Percentiles rank a stretch among this genome's conserved stretches.
phyloP scores from a whole-genome alignment of 164 flowering plant genomes.

The Dillenia turbinata region DNA sequence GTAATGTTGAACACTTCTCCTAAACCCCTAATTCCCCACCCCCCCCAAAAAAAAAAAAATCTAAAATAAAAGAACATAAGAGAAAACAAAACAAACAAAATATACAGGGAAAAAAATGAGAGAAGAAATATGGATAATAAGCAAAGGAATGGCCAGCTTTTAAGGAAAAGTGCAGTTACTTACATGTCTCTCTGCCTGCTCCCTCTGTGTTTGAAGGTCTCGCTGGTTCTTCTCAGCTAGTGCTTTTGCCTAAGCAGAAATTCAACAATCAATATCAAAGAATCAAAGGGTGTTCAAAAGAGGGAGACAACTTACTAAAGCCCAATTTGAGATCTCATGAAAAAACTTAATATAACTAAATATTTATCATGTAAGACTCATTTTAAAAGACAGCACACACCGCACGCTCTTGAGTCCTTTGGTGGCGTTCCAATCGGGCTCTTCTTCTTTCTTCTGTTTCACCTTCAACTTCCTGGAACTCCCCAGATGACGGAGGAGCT shows the following conservation, averaged over 20 bases:
- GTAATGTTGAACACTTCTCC: too few relatives aligned
- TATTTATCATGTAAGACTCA: too few relatives aligned
- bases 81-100: background rate
- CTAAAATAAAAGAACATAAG: background rate
- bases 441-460: slow-evolving; percentile 76
- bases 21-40: too few relatives aligned
- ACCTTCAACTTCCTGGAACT: slow-evolving; percentile 70
- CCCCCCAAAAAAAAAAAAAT: too few relatives aligned
- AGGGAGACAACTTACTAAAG: too few relatives aligned
- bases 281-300: too few relatives aligned
- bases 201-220: slow-evolving; percentile 62
- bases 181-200: slow-evolving; percentile 88
- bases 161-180: slow-evolving; percentile 17
- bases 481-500: slow-evolving; percentile 46
- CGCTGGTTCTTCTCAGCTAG: slow-evolving; percentile 84
- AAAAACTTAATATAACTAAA: too few relatives aligned
- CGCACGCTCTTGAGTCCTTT: slow-evolving; percentile 56
- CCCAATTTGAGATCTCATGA: too few relatives aligned
- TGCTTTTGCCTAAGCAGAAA: slow-evolving; percentile 60
- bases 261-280: too few relatives aligned
- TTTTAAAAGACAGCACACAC: slow-evolving; percentile 26
- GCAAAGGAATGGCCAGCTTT: too few relatives aligned
- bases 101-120: background rate
- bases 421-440: slow-evolving; percentile 61
- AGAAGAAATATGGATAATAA: too few relatives aligned